Evolutionary conservation across 1,284 basidiomycete genomes (phyloP), one percentile per base, ranked within the genome.

Genomic region (Flammula alnicola): DNA sequence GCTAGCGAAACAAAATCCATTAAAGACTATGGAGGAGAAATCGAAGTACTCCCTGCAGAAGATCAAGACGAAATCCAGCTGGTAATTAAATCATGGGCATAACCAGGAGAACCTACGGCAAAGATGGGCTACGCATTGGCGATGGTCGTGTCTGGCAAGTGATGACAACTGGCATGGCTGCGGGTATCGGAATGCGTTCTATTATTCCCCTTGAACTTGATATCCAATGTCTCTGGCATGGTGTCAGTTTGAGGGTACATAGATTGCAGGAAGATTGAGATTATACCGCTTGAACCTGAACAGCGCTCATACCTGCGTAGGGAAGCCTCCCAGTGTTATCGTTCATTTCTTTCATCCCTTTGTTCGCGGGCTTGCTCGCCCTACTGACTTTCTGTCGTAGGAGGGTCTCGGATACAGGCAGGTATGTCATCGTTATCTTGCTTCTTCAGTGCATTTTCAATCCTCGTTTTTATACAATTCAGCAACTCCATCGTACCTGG

Each of bases 251-350:
- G 3, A 10, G 53, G 55, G 54, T 60, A 58, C 59, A 56, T 49
- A 59, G 58, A 54, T 53, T 61, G 58, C 61, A 66, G 72, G 69
- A 71, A 80, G 87, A 73, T 92, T 93, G 91, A 93, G 91, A 93
- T 88, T 56, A 92, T 82, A 93, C 91, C 91, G 91, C 86, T 83
- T 73, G 88, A 91, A 93, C 91, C 88, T 93, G 91, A 90, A 81
- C 88, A 91, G 90, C 80, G 87, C 83, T 90, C 81, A 92, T 78
- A 91, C 89, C 88, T 91, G 91, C 91, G 90, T 89, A 92, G 90
- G 90, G 90, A 91, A 91, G 87, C 86, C 87, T 79, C 76, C 81
- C 81, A 80, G 87, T 79, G 73, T 80, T 75, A 71, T 75, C 69
- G 68, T 60, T 60, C 61, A 62, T 66, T 63, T 66, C 61, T 66